These are phyloP conservation scores for Castanopsis chinensis DNA, from an alignment of 306 rosid genomes.

Conservation along the genomic window DNA sequence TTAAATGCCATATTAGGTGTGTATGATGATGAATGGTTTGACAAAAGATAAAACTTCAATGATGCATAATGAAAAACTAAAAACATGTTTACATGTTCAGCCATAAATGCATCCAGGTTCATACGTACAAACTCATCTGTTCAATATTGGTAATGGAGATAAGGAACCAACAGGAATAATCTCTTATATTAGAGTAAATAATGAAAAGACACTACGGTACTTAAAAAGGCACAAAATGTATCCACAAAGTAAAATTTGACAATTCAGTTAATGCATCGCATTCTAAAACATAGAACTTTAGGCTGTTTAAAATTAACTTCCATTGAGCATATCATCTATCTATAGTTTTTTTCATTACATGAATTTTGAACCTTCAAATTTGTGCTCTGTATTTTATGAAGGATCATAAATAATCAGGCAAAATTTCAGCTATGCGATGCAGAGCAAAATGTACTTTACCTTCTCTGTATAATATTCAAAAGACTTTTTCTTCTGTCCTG, in stretches of 20 bases:
- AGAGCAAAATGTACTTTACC: slow-evolving; percentile 39
- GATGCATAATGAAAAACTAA: neutral
- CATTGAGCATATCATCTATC: neutral
- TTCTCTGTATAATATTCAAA: slow-evolving; percentile 70
- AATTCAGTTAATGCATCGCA: neutral
- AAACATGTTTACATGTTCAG: neutral
- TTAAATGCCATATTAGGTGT: neutral
- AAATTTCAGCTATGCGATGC: neutral
- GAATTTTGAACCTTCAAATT: neutral
- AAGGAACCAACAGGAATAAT: neutral
- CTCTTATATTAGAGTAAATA: neutral
- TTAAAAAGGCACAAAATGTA: neutral
- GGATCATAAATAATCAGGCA: neutral
- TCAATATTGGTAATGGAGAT: neutral
- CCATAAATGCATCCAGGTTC: neutral
- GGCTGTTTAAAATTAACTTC: neutral
- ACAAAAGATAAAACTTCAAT: neutral
- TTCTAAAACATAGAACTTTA: neutral
- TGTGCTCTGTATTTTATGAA: neutral
- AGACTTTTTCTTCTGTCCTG: slow-evolving; percentile 69
- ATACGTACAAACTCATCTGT: neutral
- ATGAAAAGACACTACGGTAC: slow-evolving; percentile 12
- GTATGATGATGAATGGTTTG: neutral
- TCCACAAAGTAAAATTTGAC: neutral
- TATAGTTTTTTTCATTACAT: neutral